Percentiles rank a stretch among this genome's conserved stretches.
Evolutionary conservation across 2,329 filamentous ascomycete species (phyloP).

Genomic region (Pseudogymnoascus verrucosus): DNA sequence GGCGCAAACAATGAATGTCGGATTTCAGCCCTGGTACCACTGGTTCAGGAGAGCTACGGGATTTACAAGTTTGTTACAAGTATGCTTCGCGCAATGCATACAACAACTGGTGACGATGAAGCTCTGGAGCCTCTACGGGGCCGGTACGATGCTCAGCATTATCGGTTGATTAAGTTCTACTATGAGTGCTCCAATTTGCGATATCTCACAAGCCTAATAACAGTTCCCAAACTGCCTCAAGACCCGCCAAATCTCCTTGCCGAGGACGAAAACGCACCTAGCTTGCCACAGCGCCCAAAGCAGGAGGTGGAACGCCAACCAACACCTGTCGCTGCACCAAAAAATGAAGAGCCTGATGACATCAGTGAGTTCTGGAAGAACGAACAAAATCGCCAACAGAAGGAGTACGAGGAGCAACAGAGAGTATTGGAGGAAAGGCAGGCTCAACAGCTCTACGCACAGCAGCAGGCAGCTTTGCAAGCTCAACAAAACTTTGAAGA

Average conservation of each 20-base stretch:
- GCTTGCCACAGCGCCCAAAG: slow-evolving; percentile 72
- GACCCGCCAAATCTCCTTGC: slow-evolving; percentile 83
- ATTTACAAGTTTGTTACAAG: slow-evolving; percentile 99
- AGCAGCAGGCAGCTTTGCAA: slow-evolving; percentile 75
- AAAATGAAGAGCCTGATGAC: slow-evolving; percentile 77
- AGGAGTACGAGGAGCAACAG: slow-evolving; percentile 93
- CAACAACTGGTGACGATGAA: slow-evolving; percentile 87
- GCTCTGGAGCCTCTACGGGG: slow-evolving; percentile 80
- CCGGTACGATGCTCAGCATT: slow-evolving; percentile 91
- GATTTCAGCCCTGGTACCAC: slow-evolving; percentile 84
- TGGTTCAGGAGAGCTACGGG: slow-evolving; percentile 96
- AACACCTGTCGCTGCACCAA: slow-evolving; percentile 61
- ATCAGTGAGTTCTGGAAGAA: slow-evolving; percentile 98
- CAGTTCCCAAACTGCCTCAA: slow-evolving; percentile 89
- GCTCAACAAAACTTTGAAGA: slow-evolving; percentile 95
- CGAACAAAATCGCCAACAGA: slow-evolving; percentile 82
- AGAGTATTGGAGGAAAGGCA: slow-evolving; percentile 79
- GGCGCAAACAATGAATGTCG: slow-evolving; percentile 93
- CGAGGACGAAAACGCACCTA: slow-evolving; percentile 77
- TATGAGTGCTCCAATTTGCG: slow-evolving; percentile 98
- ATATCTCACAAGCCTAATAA: slow-evolving; percentile 93
- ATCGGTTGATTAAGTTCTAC: slow-evolving; percentile 94
- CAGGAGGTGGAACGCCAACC: slow-evolving; percentile 62
- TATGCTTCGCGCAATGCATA: slow-evolving; percentile 98
- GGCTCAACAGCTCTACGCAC: slow-evolving; percentile 69